Base-by-base conservation (phyloP, 108 stramenopile species). In the Cyclotella sp. region DNA sequence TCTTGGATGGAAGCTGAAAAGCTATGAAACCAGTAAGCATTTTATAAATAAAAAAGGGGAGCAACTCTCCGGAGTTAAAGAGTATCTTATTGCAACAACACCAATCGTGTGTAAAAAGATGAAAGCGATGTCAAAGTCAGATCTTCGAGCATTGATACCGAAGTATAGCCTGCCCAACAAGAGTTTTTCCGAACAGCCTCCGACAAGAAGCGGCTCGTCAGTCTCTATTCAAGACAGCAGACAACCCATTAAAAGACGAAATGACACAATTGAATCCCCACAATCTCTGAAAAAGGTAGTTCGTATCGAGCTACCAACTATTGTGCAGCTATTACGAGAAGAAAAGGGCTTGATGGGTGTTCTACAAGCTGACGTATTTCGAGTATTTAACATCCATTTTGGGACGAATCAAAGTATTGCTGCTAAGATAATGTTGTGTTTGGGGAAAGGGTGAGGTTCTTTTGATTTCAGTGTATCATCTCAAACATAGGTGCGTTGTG, bases 401-500 rank as follows among this genome's bases (percentile, higher is more conserved):
- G 79, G 79, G 0, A 61, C 67, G 3, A 81, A 81, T 47, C 45
- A 63, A 60, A 81, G 34, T 18, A 73, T 81, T 63, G 79, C 79
- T 11, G 72, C 72, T 6, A 73, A 73, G n/a, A 81, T 81, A 67
- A 40, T 81, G 34, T 13, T 73, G 42, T 68, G 39, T 27, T 34
- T 81, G 43, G 57, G 79, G 22, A 62, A 71, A 65, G 66, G 52
- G 76, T 77, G 29, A 69, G 76, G 26, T 61, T 1, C 22, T 53
- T 30, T 53, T 21, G 30, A 9, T 52, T 28, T 54, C 3, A 9
- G 28, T 14, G 14, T 15, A 30, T 68, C 30, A 11, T 53, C 19
- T 6, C 34, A 34, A 34, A 6, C 34, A 34, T 5, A 34, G 34
- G 28, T 53, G 14, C 1, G 34, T 46, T 24, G 53, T 74, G 39